phyloP scores from a whole-genome alignment of 441 rosid species.

The Daphne laureola region DNA sequence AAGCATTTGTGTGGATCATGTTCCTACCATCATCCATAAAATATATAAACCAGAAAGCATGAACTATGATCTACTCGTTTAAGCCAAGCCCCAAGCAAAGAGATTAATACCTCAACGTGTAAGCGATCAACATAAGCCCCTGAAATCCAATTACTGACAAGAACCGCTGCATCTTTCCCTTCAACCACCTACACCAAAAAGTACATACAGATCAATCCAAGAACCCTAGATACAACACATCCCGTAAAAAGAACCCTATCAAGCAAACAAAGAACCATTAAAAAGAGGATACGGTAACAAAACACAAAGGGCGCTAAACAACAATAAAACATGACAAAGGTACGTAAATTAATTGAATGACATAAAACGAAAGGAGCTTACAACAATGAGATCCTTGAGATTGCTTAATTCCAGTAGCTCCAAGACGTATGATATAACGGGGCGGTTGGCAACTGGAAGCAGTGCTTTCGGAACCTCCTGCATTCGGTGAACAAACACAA shows the following conservation, averaged over 20 bases:
- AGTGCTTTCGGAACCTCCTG: conserved; percentile 90
- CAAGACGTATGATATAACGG: conserved; percentile 68
- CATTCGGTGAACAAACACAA: conserved; percentile 10
- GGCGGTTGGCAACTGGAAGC: conserved; percentile 88
- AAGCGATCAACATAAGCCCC: conserved; percentile 78
- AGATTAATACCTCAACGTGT: conserved; percentile 64
- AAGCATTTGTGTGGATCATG: too few relatives aligned
- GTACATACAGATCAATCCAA: conserved; percentile 3
- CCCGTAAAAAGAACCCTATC: conserved; percentile 1
- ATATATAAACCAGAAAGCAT: too few relatives aligned
- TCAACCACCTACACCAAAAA: conserved; percentile 66
- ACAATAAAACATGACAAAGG: too few relatives aligned
- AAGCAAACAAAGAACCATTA: not conserved
- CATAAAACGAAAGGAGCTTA: conserved; percentile 19
- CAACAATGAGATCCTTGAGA: conserved; percentile 88
- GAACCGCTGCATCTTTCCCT: conserved; percentile 76
- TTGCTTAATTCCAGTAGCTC: conserved; percentile 72
- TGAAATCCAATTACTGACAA: conserved; percentile 84
- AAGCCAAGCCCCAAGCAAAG: not conserved
- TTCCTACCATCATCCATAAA: too few relatives aligned
- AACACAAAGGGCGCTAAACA: not conserved
- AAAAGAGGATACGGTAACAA: not conserved
- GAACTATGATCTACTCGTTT: too few relatives aligned
- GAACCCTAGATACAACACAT: conserved; percentile 6
- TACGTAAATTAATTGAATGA: not conserved